A percentile compares a stretch with the other conserved stretches of the same genome.
phyloP scores from a whole-genome alignment of 2,329 filamentous ascomycete genomes.

The Aspergillus glaucus region DNA sequence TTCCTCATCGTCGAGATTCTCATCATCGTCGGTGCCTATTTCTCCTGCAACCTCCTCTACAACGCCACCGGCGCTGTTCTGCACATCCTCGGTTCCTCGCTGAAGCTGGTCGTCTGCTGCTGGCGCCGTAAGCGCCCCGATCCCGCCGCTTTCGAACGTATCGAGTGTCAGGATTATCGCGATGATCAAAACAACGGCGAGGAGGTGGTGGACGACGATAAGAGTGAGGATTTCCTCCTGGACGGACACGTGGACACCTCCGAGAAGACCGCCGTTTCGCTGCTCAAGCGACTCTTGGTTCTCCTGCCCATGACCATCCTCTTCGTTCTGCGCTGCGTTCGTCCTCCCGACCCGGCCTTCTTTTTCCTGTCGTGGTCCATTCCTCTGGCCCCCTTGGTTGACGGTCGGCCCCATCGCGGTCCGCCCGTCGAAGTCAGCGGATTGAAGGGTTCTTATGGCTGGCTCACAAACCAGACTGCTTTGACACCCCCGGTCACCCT shows the following conservation, averaged over 20 bases:
- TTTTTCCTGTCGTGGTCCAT: constrained; percentile 12
- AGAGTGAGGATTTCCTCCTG: constrained; percentile 9
- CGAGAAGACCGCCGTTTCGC: constrained; percentile 5
- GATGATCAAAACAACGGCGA: constrained; percentile 13
- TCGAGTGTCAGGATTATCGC: constrained; percentile 17
- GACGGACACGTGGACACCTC: constrained; percentile 7
- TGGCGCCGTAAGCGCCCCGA: constrained; percentile 11
- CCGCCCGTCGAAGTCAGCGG: constrained; percentile 8
- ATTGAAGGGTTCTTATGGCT: constrained; percentile 7
- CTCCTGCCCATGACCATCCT: constrained; percentile 17
- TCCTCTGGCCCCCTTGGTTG: constrained; percentile 11
- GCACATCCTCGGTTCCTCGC: constrained; percentile 17
- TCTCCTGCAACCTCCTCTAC: constrained; percentile 20
- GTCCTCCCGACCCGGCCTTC: constrained; percentile 22
- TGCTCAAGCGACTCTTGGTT: constrained; percentile 11
- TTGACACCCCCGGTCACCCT: constrained; percentile 7
- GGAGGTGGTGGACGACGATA: constrained; percentile 12
- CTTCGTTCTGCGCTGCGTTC: constrained; percentile 19
- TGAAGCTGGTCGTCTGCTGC: constrained; percentile 11
- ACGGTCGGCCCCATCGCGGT: constrained; percentile 7
- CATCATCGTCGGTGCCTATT: constrained; percentile 18
- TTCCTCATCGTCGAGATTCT: constrained; percentile 26
- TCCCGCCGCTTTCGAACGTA: constrained; percentile 19
- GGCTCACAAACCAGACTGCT: constrained; percentile 11
- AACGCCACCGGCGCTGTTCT: constrained; percentile 20